phyloP scores from a whole-genome alignment of 2,329 filamentous ascomycete genomes.

The Aspergillus sp. region DNA sequence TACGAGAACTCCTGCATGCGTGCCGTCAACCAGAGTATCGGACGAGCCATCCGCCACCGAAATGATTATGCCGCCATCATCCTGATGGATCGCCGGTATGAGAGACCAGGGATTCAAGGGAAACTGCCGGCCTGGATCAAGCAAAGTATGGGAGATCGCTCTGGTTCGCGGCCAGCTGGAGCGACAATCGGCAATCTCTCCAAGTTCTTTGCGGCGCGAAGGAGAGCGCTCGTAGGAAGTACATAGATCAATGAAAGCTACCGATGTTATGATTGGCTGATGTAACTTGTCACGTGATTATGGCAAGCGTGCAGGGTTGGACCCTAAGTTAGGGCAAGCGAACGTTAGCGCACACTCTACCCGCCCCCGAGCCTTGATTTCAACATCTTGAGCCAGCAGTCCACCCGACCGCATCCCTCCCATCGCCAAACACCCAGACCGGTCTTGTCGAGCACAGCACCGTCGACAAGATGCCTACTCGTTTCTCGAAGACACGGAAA shows the following conservation, averaged over 20 bases:
- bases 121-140: conserved; percentile 92
- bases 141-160: conserved; percentile 54
- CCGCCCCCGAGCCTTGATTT: conserved; percentile 32
- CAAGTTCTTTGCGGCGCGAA: conserved; percentile 30
- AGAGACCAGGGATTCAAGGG: conserved; percentile 65
- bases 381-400: conserved; percentile 33
- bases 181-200: conserved; percentile 28
- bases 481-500: conserved; percentile 52
- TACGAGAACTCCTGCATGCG: conserved; percentile 97
- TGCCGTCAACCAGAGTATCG: conserved; percentile 95
- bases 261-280: conserved; percentile 3
- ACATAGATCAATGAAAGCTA: background rate
- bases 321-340: conserved; percentile 37
- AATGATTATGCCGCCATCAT: conserved; percentile 89
- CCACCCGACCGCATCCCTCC: conserved; percentile 30
- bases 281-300: conserved; percentile 8
- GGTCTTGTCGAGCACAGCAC: conserved; percentile 41
- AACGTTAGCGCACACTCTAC: conserved; percentile 41
- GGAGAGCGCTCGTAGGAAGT: background rate
- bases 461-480: conserved; percentile 52
- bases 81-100: conserved; percentile 78
- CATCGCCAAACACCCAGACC: conserved; percentile 37
- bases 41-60: conserved; percentile 82
- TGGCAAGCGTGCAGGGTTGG: conserved; percentile 24
- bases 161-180: conserved; percentile 23